Base-by-base conservation (phyloP, 805 yeast genomes). In the Ascoidea asiatica region DNA sequence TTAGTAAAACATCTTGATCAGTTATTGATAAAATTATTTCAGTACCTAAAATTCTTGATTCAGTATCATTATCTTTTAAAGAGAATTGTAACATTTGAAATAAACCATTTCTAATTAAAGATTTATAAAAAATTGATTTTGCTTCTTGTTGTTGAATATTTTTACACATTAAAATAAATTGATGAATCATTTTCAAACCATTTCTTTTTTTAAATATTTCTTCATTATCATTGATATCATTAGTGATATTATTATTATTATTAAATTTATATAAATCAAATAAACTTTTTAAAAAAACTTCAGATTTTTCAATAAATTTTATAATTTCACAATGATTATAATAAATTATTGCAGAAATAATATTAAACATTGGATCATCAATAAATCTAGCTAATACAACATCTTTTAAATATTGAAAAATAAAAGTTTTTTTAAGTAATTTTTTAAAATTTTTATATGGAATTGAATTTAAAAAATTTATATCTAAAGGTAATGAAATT, bases 401-500 rank as follows among this genome's bases (percentile, higher is more conserved):
- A 59, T 90, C 96, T 58, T 83, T 83, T 42, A 92, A 64, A 57
- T 84, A 86, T 55, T 82, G 89, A 45, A 88, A 65, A 46, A 85
- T 70, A 57, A 80, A 86, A 37, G 92, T 88, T 54, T 77, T 77
- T 45, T 79, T 77, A 46, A 89, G 81, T 43, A 82, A 69, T 5
- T 63, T 58, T 47, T 72, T 67, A 15, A 77, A 66, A 2, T 65
- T 63, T 2, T 63, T 61, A 52, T 77, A 72, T 1, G 88, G 87
- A 15, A 85, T 63, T 3, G 88, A 83, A 51, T 81, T 81, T 57
- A 81, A 81, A 62, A 84, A 81, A 37, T 69, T 68, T 5, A 79
- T 62, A 40, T 76, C 75, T 49, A 77, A 71, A 3, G 58, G 55
- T 23, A 87, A 58, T n/a, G n/a, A n/a, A 3, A 88, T 83, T 51